Conservation (phyloP, 2,329 filamentous ascomycete genomes). For the Arthrobotrys musiformis region DNA sequence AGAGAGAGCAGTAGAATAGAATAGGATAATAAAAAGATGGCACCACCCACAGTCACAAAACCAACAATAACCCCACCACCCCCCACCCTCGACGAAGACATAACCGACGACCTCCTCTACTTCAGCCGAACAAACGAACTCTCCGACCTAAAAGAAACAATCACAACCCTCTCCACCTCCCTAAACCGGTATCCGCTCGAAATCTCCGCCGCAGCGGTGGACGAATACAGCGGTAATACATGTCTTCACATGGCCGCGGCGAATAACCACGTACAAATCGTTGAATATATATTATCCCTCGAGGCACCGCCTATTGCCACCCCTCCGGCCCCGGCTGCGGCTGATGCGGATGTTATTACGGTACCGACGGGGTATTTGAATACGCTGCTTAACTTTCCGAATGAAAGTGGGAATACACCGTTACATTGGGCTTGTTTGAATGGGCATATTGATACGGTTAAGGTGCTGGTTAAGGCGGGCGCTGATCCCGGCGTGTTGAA, state of each 20-base stretch:
- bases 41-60: slow-evolving; percentile 39
- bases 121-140: slow-evolving; percentile 81
- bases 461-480: slow-evolving; percentile 76
- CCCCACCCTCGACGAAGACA: slow-evolving; percentile 73
- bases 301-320: slow-evolving; percentile 27
- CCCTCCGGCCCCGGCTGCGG: slow-evolving; percentile 10
- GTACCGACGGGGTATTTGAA: slow-evolving; percentile 57
- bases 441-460: slow-evolving; percentile 82
- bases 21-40: too few relatives aligned
- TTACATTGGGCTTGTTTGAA: slow-evolving; percentile 95
- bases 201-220: slow-evolving; percentile 76
- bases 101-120: slow-evolving; percentile 92
- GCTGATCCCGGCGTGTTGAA: slow-evolving; percentile 83
- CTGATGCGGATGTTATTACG: too few relatives aligned
- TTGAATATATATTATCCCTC: slow-evolving; percentile 66
- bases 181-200: slow-evolving; percentile 67
- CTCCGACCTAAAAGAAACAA: slow-evolving; percentile 71
- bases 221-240: slow-evolving; percentile 80
- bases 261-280: slow-evolving; percentile 76
- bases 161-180: slow-evolving; percentile 64
- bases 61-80: slow-evolving; percentile 34
- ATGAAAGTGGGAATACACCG: slow-evolving; percentile 86
- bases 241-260: slow-evolving; percentile 89
- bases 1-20: too few relatives aligned
- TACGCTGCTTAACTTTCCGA: slow-evolving; percentile 68